Percentiles rank a stretch among this genome's conserved stretches.
Conservation (phyloP, 176 grass and related monocot genomes). For the Miscanthus lutarioriparius region DNA sequence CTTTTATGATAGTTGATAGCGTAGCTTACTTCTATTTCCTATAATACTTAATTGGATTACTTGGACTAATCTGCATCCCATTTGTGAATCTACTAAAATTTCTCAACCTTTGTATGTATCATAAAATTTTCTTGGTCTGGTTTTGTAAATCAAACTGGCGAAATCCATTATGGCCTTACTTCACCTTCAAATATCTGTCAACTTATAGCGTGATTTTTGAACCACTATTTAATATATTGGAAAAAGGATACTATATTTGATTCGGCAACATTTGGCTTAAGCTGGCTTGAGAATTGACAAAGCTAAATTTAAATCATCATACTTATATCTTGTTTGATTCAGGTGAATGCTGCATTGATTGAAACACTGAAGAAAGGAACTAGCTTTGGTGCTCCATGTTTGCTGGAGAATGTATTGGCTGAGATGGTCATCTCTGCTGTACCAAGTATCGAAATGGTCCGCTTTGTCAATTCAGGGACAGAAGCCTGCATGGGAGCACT, state of each 20-base stretch:
- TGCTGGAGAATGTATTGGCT: slow-evolving; percentile 83
- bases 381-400: slow-evolving; percentile 96
- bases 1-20: background rate
- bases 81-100: background rate
- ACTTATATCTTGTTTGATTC: slow-evolving; percentile 21
- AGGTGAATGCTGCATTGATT: slow-evolving; percentile 89
- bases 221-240: background rate
- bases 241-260: background rate
- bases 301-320: background rate
- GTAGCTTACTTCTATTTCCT: background rate
- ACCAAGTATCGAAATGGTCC: slow-evolving; percentile 93
- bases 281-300: background rate
- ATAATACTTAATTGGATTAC: background rate
- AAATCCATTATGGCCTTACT: background rate
- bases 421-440: slow-evolving; percentile 96
- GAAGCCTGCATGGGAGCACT: slow-evolving; percentile 99
- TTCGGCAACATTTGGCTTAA: background rate
- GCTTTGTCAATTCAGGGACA: slow-evolving; percentile 98
- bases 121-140: background rate
- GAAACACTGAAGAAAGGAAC: slow-evolving; percentile 98
- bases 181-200: slow-evolving; percentile 6
- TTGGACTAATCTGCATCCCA: background rate
- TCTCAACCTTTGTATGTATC: background rate
- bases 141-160: slow-evolving; percentile 8
- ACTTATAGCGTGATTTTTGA: background rate